Base-by-base conservation (phyloP, 495 filamentous ascomycete genomes). In the Hypoxylon crocopeplum region DNA sequence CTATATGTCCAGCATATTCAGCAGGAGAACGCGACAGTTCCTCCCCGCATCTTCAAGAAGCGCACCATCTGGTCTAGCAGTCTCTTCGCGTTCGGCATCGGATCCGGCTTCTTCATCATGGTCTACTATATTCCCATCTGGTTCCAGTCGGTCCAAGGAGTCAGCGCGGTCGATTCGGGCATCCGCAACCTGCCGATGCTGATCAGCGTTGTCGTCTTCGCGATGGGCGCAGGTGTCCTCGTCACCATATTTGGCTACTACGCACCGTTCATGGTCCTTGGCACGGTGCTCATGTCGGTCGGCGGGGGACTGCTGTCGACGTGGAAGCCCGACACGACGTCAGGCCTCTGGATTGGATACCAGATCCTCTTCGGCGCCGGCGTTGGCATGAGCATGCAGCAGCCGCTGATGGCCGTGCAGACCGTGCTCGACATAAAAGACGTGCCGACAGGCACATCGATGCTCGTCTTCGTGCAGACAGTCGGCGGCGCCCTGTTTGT, bases 111-210 rank as follows among this genome's bases (percentile, higher is more conserved):
- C 72, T 83, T 93, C 48, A 72, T 88, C n/a, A 70, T 85, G 2
- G 71, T 86, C 15, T 91, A 86, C 69, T 88, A 88, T 77, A 72
- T 96, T 15, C 91, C 92, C 0, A 88, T 93, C 61, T 97, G 88
- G 88, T 95, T 97, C 79, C 92, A 97, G 66, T 84, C 90, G 5
- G 85, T 96, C 69, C 87, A 92, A 68, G 83, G 80, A 41, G 83
- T 82, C 0, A 76, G 77, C 0, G 88, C 92, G 10, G 82, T 85
- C 10, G 75, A 82, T 29, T 91, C 88, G 0, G 92, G 92, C 16
- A 88, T 95, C 68, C 83, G 84, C 71, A 90, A 86, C 56, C 73
- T 96, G 8, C 92, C 92, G 0, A 78, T 89, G 71, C 82, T 96
- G 15, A 77, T 93, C 15, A 67, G 72, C 2, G 70, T 86, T 2